phyloP scores from a whole-genome alignment of 228 moss, liverwort and hornwort genomes.

The Sphagnum fallax region DNA sequence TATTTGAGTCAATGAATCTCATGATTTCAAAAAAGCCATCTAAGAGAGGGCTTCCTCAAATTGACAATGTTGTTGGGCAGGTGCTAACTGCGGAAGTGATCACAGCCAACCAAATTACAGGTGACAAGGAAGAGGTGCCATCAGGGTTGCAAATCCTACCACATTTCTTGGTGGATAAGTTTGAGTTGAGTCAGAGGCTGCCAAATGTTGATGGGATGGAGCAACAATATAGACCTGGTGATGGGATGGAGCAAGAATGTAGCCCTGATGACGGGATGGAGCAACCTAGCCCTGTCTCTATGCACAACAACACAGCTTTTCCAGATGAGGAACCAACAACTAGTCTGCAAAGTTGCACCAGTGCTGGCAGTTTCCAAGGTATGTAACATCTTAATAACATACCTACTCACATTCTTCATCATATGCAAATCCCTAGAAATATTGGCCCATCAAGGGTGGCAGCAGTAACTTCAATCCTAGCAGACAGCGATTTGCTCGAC shows the following conservation, averaged over 20 bases:
- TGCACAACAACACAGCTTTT: constrained; percentile 44
- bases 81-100: neutral
- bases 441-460: neutral
- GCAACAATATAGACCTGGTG: no score
- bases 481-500: neutral
- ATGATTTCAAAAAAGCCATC: neutral
- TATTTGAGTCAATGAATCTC: neutral
- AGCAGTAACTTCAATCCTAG: no score
- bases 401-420: neutral
- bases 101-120: constrained; percentile 8
- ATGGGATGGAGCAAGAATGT: no score
- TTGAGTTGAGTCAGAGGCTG: constrained; percentile 16
- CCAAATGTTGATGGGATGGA: constrained; percentile 14
- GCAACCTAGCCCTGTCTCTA: constrained; percentile 59
- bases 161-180: constrained; percentile 27
- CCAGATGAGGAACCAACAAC: constrained; percentile 48
- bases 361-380: constrained; percentile 30
- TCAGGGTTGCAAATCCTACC: constrained; percentile 34
- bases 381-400: neutral
- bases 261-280: neutral
- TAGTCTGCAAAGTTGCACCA: constrained; percentile 19
- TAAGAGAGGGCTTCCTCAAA: neutral
- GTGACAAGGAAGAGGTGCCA: constrained; percentile 19
- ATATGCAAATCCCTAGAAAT: neutral
- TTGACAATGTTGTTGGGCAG: no score